phyloP scores from a whole-genome alignment of 768 basidiomycete genomes.

The Pleurotus djamor region DNA sequence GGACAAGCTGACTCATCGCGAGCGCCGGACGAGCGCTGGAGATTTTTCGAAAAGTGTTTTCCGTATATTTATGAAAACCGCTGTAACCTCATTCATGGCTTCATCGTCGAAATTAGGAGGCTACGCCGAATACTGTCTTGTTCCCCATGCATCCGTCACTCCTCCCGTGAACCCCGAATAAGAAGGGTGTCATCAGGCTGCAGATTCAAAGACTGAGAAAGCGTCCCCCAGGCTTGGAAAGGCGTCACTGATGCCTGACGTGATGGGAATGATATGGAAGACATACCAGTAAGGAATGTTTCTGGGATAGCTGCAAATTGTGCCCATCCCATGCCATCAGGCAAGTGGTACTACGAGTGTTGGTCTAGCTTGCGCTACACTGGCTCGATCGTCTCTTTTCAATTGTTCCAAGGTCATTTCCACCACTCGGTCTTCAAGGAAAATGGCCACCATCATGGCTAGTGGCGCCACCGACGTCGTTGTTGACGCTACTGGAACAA shows the following conservation, averaged over 20 bases:
- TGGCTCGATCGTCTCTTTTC: conserved; percentile 19
- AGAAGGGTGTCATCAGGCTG: conserved; percentile 15
- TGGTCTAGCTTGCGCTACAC: conserved; percentile 17
- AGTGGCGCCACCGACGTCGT: conserved; percentile 18
- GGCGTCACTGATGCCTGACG: neutral
- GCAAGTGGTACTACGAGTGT: conserved; percentile 19
- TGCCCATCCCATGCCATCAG: conserved; percentile 16
- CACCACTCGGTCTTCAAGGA: conserved; percentile 16
- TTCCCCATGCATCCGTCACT: conserved; percentile 20
- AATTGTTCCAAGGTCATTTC: conserved; percentile 15
- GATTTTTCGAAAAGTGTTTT: no score
- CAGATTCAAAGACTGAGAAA: conserved; percentile 12
- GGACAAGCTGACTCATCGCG: no score
- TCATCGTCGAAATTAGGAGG: conserved; percentile 10
- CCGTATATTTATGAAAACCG: no score
- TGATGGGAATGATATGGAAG: neutral
- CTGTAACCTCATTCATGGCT: neutral
- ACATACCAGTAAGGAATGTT: conserved; percentile 19
- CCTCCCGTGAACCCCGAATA: conserved; percentile 18
- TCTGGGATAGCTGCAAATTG: conserved; percentile 21
- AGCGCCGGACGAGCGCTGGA: no score
- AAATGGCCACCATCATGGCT: conserved; percentile 10
- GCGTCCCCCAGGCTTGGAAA: conserved; percentile 16
- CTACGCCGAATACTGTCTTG: conserved; percentile 21
- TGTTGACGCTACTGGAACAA: conserved; percentile 13